Conservation (phyloP, 768 basidiomycete genomes). For the Lactifluus hygrophoroides region DNA sequence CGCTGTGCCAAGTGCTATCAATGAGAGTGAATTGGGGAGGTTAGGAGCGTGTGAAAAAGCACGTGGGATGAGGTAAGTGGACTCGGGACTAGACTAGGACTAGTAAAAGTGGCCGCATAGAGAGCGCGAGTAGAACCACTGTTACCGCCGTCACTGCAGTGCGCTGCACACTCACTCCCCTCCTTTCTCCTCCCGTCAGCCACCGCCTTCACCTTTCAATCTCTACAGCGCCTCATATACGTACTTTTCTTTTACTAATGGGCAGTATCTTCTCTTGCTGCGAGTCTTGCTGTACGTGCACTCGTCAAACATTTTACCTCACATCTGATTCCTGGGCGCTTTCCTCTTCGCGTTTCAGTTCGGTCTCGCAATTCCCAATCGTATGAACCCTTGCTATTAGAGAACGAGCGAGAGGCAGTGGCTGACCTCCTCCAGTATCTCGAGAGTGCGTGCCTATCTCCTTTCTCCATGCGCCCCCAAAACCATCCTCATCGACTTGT, state of each 20-base stretch:
- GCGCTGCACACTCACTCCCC: neutral
- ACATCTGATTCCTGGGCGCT: constrained; percentile 6
- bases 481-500: neutral
- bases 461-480: neutral
- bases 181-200: neutral
- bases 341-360: constrained; percentile 36
- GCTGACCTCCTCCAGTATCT: constrained; percentile 95
- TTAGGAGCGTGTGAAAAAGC: neutral
- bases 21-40: neutral
- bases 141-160: neutral
- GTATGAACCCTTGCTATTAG: constrained; percentile 78
- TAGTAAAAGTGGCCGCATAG: neutral
- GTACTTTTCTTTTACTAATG: constrained; percentile 34
- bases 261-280: constrained; percentile 76
- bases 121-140: neutral
- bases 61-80: constrained; percentile 8
- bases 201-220: constrained; percentile 13
- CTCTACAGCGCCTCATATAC: constrained; percentile 4
- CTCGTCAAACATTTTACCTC: neutral
- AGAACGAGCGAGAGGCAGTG: constrained; percentile 96
- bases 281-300: constrained; percentile 66
- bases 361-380: constrained; percentile 76
- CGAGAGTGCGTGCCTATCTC: constrained; percentile 62
- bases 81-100: too few relatives aligned
- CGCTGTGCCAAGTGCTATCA: too few relatives aligned